Evolutionary conservation across 805 yeast species (phyloP).

Genomic region (Zygosaccharomyces gambellarensis): DNA sequence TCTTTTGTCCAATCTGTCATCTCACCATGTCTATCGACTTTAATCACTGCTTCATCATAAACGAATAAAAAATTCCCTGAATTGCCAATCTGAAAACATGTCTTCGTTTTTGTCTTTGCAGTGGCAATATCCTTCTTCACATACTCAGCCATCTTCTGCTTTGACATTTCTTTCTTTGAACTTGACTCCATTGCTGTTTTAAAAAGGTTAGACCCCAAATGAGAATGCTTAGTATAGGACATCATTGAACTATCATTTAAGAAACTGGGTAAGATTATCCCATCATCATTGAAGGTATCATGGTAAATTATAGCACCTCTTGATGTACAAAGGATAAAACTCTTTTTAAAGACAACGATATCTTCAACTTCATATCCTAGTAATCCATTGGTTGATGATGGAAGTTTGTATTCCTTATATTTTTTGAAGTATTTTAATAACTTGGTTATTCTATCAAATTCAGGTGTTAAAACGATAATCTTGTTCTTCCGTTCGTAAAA

Average conservation of each 20-base stretch:
- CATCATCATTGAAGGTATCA: slow-evolving; percentile 49
- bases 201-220: slow-evolving; percentile 20
- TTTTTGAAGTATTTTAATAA: slow-evolving; percentile 32
- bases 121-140: slow-evolving; percentile 39
- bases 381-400: slow-evolving; percentile 50
- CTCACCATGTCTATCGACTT: slow-evolving; percentile 55
- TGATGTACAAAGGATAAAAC: slow-evolving; percentile 61
- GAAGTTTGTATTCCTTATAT: slow-evolving; percentile 55
- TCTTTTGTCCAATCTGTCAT: slow-evolving; percentile 40
- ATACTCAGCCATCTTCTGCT: slow-evolving; percentile 32
- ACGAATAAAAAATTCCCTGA: slow-evolving; percentile 54
- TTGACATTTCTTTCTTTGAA: slow-evolving; percentile 27
- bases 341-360: slow-evolving; percentile 57
- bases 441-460: slow-evolving; percentile 32
- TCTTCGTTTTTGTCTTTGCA: slow-evolving; percentile 45
- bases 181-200: slow-evolving; percentile 20
- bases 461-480: slow-evolving; percentile 40
- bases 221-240: slow-evolving; percentile 18
- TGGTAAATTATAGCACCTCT: slow-evolving; percentile 60
- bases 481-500: slow-evolving; percentile 50
- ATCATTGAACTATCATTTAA: slow-evolving; percentile 36
- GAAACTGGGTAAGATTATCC: slow-evolving; percentile 55
- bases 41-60: slow-evolving; percentile 66
- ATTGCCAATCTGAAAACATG: slow-evolving; percentile 57
- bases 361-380: slow-evolving; percentile 56